phyloP scores from a whole-genome alignment of 805 yeast species.

The Barnettozyma sp. region DNA sequence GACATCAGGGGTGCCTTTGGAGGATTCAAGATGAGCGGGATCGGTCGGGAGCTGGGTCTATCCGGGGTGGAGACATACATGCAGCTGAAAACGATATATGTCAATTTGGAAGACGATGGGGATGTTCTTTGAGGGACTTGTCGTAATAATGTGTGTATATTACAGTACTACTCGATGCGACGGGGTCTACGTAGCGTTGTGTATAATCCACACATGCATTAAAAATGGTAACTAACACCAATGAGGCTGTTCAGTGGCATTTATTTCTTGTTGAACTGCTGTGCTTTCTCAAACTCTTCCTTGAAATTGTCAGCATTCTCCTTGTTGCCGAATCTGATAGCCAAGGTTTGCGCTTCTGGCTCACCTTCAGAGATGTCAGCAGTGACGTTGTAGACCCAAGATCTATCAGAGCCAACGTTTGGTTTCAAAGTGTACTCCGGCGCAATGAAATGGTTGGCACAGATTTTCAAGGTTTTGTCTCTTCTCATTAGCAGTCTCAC shows the following conservation, averaged over 20 bases:
- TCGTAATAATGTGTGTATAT: too few species aligned
- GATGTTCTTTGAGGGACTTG: too few species aligned
- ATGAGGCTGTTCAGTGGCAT: background rate
- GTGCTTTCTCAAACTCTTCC: constrained; percentile 84
- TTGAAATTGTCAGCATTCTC: constrained; percentile 95
- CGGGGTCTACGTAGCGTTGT: background rate
- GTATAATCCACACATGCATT: constrained; percentile 2
- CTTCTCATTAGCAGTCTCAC: constrained; percentile 96
- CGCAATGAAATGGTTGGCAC: constrained; percentile 90
- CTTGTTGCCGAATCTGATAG: constrained; percentile 88
- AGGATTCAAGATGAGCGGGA: constrained; percentile 72
- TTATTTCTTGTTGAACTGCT: constrained; percentile 50
- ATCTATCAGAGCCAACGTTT: constrained; percentile 94
- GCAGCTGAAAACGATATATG: constrained; percentile 69
- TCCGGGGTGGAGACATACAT: constrained; percentile 66
- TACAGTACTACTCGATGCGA: background rate
- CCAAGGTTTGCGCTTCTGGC: constrained; percentile 93
- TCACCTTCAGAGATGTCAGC: constrained; percentile 94
- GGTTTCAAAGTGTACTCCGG: constrained; percentile 81
- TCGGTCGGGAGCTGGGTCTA: constrained; percentile 76
- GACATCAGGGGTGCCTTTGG: constrained; percentile 70
- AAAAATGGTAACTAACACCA: too few species aligned
- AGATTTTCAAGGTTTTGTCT: constrained; percentile 95
- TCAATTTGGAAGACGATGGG: constrained; percentile 45
- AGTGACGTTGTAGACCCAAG: constrained; percentile 95